Evolutionary conservation across 2,329 filamentous ascomycete genomes (phyloP).

Genomic region (Metarhizium album): DNA sequence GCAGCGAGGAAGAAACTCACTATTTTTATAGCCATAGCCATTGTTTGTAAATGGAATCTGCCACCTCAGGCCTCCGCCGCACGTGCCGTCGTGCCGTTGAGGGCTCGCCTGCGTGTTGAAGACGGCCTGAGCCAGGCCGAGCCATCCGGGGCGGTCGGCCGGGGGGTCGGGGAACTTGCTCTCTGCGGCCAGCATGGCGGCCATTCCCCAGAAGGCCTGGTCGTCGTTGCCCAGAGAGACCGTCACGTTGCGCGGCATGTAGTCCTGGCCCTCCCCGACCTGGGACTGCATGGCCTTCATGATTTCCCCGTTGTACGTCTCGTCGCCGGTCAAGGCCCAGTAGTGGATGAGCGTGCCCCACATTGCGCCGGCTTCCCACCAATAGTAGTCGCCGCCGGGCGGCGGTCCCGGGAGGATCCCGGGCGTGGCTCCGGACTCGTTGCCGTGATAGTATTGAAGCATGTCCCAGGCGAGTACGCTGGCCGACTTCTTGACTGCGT

Average conservation of each 20-base stretch:
- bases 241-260: constrained; percentile 49
- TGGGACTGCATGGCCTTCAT: constrained; percentile 47
- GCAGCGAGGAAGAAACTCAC: constrained; percentile 17
- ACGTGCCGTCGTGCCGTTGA: not conserved
- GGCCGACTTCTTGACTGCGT: constrained; percentile 6
- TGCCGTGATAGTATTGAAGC: constrained; percentile 7
- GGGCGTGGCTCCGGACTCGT: constrained; percentile 4
- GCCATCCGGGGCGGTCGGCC: constrained; percentile 32
- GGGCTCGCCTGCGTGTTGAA: not conserved
- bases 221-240: constrained; percentile 56
- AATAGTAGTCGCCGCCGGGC: constrained; percentile 46
- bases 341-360: constrained; percentile 61
- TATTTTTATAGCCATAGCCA: constrained; percentile 68
- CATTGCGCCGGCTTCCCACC: constrained; percentile 62
- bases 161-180: constrained; percentile 49
- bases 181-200: constrained; percentile 57
- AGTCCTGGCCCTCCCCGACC: constrained; percentile 42
- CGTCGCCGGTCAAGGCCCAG: constrained; percentile 55
- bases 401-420: constrained; percentile 37
- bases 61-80: not conserved
- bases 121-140: not conserved
- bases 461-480: constrained; percentile 6
- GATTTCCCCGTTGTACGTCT: constrained; percentile 48
- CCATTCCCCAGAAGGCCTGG: constrained; percentile 59
- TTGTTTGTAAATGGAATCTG: constrained; percentile 43